Conservation (phyloP, 148 eudicot genomes). For the Camellia sinensis region DNA sequence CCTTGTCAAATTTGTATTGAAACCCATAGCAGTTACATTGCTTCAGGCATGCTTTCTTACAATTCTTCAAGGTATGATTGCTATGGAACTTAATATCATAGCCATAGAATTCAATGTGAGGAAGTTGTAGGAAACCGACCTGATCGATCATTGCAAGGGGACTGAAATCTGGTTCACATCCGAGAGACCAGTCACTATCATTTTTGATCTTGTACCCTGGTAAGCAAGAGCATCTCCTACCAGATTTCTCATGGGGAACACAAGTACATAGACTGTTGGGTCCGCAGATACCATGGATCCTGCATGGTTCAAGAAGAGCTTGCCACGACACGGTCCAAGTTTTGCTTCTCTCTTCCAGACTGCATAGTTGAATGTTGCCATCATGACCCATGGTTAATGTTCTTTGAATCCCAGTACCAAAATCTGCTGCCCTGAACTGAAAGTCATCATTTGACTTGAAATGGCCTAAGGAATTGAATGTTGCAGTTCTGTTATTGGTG, state of each 20-base stretch:
- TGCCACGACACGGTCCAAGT: conserved; percentile 48
- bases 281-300: conserved; percentile 44
- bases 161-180: conserved; percentile 38
- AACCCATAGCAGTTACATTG: conserved; percentile 33
- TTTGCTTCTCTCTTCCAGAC: conserved; percentile 20
- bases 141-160: neutral
- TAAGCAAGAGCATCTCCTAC: conserved; percentile 36
- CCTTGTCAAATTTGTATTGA: conserved; percentile 11
- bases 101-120: conserved; percentile 27
- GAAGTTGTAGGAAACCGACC: conserved; percentile 15
- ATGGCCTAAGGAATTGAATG: conserved; percentile 30
- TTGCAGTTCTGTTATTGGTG: conserved; percentile 29
- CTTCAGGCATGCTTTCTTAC: conserved; percentile 26
- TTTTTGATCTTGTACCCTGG: conserved; percentile 37
- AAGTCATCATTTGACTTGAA: conserved; percentile 36
- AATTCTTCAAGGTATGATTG: conserved; percentile 20
- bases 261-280: conserved; percentile 29
- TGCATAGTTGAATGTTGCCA: conserved; percentile 47
- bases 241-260: conserved; percentile 3
- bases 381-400: conserved; percentile 46
- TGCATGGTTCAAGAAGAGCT: conserved; percentile 27
- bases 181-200: conserved; percentile 31
- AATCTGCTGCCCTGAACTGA: conserved; percentile 23
- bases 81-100: neutral
- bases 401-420: conserved; percentile 29